Conservation (phyloP, 148 eudicot species). For the Cornus kousa region DNA sequence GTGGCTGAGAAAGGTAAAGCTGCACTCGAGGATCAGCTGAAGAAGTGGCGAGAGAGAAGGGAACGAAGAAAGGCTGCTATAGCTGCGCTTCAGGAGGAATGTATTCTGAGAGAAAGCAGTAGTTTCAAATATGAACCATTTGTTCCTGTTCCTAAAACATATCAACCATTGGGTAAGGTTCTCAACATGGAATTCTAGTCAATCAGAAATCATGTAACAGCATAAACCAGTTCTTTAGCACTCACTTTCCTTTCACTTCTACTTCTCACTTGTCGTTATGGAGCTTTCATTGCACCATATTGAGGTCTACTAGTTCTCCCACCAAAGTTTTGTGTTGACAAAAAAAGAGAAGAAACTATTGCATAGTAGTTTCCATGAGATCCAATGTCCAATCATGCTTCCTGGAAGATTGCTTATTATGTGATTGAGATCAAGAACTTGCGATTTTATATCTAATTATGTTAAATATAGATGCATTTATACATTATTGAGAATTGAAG, state of each 20-base stretch:
- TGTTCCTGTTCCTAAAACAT: not conserved
- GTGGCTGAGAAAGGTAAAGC: slow-evolving; percentile 34
- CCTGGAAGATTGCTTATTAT: too few species aligned
- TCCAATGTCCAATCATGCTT: too few species aligned
- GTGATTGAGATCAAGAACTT: too few species aligned
- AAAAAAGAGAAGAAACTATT: not conserved
- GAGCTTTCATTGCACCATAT: not conserved
- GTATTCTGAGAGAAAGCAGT: slow-evolving; percentile 9
- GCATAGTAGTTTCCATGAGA: too few species aligned
- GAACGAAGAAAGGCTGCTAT: slow-evolving; percentile 29
- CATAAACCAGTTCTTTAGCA: not conserved
- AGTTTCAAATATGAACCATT: not conserved
- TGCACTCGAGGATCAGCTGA: slow-evolving; percentile 26
- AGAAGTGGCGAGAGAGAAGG: slow-evolving; percentile 21
- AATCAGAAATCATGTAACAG: not conserved
- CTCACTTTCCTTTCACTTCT: too few species aligned
- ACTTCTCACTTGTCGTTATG: not conserved
- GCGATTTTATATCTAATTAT: too few species aligned
- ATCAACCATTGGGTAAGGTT: slow-evolving; percentile 4
- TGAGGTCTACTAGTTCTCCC: not conserved
- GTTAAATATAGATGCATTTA: too few species aligned
- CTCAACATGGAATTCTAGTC: slow-evolving; percentile 9
- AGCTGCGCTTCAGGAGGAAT: slow-evolving; percentile 29
- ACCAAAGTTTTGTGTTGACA: not conserved
- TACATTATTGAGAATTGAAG: too few species aligned